Base-by-base conservation (phyloP, 139 green algal species). In the Pleodorina starrii region DNA sequence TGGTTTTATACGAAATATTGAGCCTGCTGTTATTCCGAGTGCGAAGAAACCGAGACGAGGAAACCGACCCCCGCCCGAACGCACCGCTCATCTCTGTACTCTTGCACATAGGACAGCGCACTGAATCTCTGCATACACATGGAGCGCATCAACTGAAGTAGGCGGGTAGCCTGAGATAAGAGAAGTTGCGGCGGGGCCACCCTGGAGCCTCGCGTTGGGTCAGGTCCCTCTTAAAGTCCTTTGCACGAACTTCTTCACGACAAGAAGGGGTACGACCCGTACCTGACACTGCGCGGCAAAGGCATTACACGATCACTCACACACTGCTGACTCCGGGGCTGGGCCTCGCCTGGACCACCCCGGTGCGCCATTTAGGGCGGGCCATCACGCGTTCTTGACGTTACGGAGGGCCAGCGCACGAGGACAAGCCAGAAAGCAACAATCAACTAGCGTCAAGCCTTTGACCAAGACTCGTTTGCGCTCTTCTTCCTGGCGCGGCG, bases 191-290 rank as follows among this genome's bases (percentile, higher is more conserved):
- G 54, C n/a, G 54, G 21, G 54, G 54, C 54, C 54, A 66, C 54
- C 54, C 54, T 66, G 54, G 54, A 66, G 54, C 29, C 5, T 32
- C 54, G 5, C 3, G 54, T 5, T 21, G 3, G 21, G 29, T 35
- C 21, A 43, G n/a, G 29, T 38, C 66, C 14, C 32, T 40, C 29
- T 40, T 74, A 40, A 38, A 40, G 66, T 38, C 66, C 32, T 40
- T 43, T 35, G n/a, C 66, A 35, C 29, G 29, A 19, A 38, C 32
- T 38, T 38, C n/a, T 38, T 14, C n/a, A 40, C 66, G 66, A 38
- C 29, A 74, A 66, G 9, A 77, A 57, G 16, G 74, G 74, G 74
- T 83, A 84, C 76, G 48, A 84, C 76, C 50, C 76, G 76, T 84
- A 84, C 76, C 48, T 83, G 50, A 14, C 36, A n/a, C 32, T 23